phyloP scores from a whole-genome alignment of 768 basidiomycete genomes.

The Chalciporus sphaerocephalus region DNA sequence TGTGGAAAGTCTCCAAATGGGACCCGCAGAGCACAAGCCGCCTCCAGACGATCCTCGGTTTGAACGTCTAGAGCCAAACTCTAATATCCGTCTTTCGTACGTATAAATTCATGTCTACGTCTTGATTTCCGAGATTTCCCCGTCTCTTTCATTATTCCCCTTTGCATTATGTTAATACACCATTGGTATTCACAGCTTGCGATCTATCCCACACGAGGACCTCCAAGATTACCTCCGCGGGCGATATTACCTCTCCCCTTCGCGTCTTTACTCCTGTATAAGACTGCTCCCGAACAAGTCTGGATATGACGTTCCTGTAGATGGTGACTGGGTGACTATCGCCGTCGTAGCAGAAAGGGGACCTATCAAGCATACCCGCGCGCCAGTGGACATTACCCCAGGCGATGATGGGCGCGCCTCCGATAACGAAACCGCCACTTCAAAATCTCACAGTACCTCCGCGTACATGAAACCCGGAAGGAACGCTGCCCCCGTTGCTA shows the following conservation, averaged over 20 bases:
- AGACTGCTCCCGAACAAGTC: constrained; percentile 73
- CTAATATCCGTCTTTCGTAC: constrained; percentile 78
- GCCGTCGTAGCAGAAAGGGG: constrained; percentile 93
- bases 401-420: constrained; percentile 42
- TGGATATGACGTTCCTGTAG: constrained; percentile 86
- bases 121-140: background rate
- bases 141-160: background rate
- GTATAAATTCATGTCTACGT: constrained; percentile 28
- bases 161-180: background rate
- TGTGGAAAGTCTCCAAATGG: constrained; percentile 71
- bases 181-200: constrained; percentile 47
- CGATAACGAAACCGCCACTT: constrained; percentile 21
- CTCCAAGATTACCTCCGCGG: constrained; percentile 77
- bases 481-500: constrained; percentile 11
- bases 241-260: constrained; percentile 86
- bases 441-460: constrained; percentile 1
- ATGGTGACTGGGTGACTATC: constrained; percentile 93
- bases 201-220: constrained; percentile 67
- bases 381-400: constrained; percentile 52
- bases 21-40: constrained; percentile 71
- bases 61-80: constrained; percentile 82
- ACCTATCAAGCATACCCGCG: constrained; percentile 65
- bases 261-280: constrained; percentile 81
- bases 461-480: constrained; percentile 16
- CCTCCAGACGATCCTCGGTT: constrained; percentile 74